A percentile compares a stretch with the other conserved stretches of the same genome.
These are phyloP conservation scores for Oryza coarctata DNA, from an alignment of 176 grass and related monocot genomes.

Conservation along the genomic window DNA sequence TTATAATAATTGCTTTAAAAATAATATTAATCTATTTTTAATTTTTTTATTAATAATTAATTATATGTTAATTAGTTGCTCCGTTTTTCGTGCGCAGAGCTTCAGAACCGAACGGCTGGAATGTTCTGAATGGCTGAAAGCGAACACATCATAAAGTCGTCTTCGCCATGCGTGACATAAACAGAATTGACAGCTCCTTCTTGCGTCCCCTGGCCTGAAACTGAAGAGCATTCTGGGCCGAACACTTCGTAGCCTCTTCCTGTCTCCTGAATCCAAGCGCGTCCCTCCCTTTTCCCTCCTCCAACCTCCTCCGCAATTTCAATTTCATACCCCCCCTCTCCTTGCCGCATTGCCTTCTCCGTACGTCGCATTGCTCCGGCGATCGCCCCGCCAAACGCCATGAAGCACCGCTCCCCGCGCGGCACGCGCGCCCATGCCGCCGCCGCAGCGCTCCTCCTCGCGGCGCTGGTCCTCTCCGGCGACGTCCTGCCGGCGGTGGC, in stretches of 20 bases:
- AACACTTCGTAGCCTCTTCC: constrained; percentile 32
- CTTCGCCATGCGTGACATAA: constrained; percentile 12
- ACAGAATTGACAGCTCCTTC: background rate
- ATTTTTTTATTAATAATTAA: too few relatives aligned
- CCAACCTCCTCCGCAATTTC: background rate
- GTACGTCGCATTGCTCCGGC: background rate
- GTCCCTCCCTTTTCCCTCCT: constrained; percentile 33
- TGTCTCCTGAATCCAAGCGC: constrained; percentile 36
- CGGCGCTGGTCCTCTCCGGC: constrained; percentile 51
- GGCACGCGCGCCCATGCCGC: constrained; percentile 39
- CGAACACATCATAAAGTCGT: too few relatives aligned
- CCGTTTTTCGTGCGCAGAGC: too few relatives aligned
- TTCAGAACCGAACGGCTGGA: too few relatives aligned
- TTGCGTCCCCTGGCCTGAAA: background rate
- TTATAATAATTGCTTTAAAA: too few relatives aligned
- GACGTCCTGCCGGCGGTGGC: constrained; percentile 34
- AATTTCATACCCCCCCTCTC: background rate
- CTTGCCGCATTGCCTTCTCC: constrained; percentile 10
- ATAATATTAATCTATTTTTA: too few relatives aligned
- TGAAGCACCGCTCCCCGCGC: background rate
- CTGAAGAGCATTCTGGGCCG: constrained; percentile 35
- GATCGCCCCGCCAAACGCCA: background rate
- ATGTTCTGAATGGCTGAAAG: too few relatives aligned
- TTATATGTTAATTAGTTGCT: too few relatives aligned
- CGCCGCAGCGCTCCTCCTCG: constrained; percentile 21